Conservation (phyloP, 805 yeast species). For the Yamadazyma philogaea region DNA sequence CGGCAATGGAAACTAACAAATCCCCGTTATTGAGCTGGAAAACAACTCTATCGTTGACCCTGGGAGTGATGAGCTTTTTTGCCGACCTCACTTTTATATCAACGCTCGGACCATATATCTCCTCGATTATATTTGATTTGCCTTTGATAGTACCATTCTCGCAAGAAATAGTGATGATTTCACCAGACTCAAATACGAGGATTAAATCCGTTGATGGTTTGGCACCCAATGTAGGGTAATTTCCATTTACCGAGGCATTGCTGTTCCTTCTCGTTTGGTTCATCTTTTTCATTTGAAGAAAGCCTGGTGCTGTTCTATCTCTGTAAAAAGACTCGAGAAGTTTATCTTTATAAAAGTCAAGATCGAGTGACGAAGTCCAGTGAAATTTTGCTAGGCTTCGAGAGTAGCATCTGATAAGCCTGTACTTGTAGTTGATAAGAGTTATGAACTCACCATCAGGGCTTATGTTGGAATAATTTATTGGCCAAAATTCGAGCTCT, state of each 20-base stretch:
- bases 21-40: constrained; percentile 49
- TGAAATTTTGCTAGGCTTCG: constrained; percentile 51
- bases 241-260: constrained; percentile 32
- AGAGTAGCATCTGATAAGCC: constrained; percentile 59
- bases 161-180: constrained; percentile 48
- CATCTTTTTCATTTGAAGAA: constrained; percentile 26
- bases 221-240: constrained; percentile 23
- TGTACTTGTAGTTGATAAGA: constrained; percentile 48
- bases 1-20: constrained; percentile 57
- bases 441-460: constrained; percentile 58
- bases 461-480: constrained; percentile 54
- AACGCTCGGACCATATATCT: constrained; percentile 12
- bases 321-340: constrained; percentile 63
- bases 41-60: constrained; percentile 71
- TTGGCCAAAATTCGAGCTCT: constrained; percentile 53
- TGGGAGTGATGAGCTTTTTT: constrained; percentile 59
- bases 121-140: constrained; percentile 23
- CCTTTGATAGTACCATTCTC: constrained; percentile 40
- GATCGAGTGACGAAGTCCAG: constrained; percentile 46
- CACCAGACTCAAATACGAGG: constrained; percentile 51
- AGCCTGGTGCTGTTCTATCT: constrained; percentile 49
- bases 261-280: constrained; percentile 31
- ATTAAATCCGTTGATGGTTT: constrained; percentile 44
- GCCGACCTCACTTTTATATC: constrained; percentile 43
- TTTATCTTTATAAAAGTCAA: constrained; percentile 21